Conservation (phyloP, 2,329 filamentous ascomycete species). For the Alternaria triticimaculans region DNA sequence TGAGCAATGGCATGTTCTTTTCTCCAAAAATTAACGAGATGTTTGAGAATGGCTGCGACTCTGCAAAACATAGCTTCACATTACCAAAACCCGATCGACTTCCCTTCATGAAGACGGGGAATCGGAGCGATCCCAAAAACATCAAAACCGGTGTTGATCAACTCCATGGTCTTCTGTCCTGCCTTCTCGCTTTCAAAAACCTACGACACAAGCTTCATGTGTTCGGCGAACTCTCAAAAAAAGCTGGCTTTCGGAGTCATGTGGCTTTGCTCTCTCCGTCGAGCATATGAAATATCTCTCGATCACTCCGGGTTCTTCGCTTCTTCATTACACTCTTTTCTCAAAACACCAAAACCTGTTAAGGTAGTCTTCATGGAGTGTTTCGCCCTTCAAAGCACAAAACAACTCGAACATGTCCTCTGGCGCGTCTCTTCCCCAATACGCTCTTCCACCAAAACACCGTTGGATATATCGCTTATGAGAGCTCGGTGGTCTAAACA, state of each 20-base stretch:
- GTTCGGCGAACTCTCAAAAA: background rate
- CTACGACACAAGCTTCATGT: background rate
- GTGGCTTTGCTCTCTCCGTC: background rate
- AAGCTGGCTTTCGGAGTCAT: no score
- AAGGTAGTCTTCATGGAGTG: no score
- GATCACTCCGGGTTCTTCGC: rapidly evolving
- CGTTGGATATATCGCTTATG: no score
- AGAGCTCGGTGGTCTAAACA: background rate
- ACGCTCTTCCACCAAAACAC: background rate
- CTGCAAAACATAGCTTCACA: background rate
- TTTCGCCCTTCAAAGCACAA: no score
- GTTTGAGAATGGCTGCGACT: no score
- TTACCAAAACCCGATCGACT: background rate
- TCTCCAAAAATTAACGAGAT: no score
- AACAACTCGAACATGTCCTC: no score
- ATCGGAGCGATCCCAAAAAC: background rate
- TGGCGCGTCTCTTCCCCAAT: no score
- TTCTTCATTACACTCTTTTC: background rate
- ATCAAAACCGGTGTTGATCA: no score
- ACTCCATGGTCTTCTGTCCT: background rate
- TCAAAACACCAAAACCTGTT: background rate
- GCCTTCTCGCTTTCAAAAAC: background rate
- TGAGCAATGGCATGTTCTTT: no score
- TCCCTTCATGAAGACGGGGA: background rate
- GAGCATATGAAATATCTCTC: background rate